These are phyloP conservation scores for Lumnitzera littorea DNA, from an alignment of 345 rosid species.

Conservation along the genomic window DNA sequence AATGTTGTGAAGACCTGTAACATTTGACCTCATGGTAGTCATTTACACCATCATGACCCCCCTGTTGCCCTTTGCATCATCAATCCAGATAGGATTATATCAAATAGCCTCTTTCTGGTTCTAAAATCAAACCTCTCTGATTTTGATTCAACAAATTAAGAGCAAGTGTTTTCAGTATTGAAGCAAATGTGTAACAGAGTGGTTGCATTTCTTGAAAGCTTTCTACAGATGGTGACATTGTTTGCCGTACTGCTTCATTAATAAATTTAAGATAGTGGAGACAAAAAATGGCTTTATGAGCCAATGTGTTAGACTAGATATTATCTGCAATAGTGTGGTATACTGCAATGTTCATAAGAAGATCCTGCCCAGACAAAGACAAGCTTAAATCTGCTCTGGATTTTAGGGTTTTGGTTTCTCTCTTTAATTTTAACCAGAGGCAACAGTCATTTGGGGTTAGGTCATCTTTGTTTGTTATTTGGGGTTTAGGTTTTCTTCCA, in stretches of 20 bases:
- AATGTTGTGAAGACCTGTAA: constrained; percentile 84
- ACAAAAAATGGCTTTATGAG: constrained; percentile 74
- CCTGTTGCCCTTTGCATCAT: constrained; percentile 68
- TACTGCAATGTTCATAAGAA: constrained; percentile 77
- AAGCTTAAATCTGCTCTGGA: background rate
- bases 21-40: constrained; percentile 96
- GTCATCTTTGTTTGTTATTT: too few relatives aligned
- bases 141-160: constrained; percentile 87
- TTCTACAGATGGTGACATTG: constrained; percentile 50
- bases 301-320: constrained; percentile 93
- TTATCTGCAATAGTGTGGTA: constrained; percentile 87
- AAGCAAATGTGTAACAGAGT: constrained; percentile 87
- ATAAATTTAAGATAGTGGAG: constrained; percentile 88
- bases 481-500: too few relatives aligned
- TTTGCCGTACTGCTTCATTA: constrained; percentile 74
- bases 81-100: constrained; percentile 90
- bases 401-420: too few relatives aligned
- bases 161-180: constrained; percentile 82
- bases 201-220: constrained; percentile 85
- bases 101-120: constrained; percentile 84
- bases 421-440: too few relatives aligned
- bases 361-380: constrained; percentile 49
- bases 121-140: constrained; percentile 88
- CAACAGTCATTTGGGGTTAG: too few relatives aligned
- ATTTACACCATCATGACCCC: constrained; percentile 74